These are phyloP conservation scores for Amanita rimosa DNA, from an alignment of 768 basidiomycete species.

Conservation along the genomic window DNA sequence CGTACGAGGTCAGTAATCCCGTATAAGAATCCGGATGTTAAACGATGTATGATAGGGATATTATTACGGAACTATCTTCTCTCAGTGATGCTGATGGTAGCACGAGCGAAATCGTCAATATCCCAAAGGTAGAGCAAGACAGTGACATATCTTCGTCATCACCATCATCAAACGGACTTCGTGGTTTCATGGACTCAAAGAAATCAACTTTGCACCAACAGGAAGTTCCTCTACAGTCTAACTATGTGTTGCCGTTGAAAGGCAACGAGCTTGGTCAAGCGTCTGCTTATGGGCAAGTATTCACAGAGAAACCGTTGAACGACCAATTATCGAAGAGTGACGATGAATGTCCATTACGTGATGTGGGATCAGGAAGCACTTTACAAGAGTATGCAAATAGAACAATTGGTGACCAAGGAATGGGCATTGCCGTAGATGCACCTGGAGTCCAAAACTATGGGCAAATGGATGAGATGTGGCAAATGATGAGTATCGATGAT, in stretches of 20 bases:
- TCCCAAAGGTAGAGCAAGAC: not conserved
- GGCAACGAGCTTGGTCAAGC: slow-evolving; percentile 37
- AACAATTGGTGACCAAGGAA: too few species aligned
- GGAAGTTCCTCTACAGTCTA: slow-evolving; percentile 2
- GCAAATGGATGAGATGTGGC: slow-evolving; percentile 13
- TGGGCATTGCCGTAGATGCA: not conserved
- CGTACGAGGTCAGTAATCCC: slow-evolving; percentile 21
- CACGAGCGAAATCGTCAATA: not conserved
- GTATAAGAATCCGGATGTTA: not conserved
- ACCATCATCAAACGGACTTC: not conserved
- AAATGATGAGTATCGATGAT: slow-evolving; percentile 33
- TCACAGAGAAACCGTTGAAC: too few species aligned
- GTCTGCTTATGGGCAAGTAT: too few species aligned
- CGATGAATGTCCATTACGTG: too few species aligned
- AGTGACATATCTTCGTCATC: not conserved
- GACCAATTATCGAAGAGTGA: too few species aligned
- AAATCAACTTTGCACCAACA: not conserved
- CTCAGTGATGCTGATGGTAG: slow-evolving; percentile 17
- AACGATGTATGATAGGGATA: slow-evolving; percentile 16
- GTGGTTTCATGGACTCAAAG: not conserved
- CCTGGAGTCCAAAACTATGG: slow-evolving; percentile 7
- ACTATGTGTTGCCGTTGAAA: slow-evolving; percentile 39
- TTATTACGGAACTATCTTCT: slow-evolving; percentile 24
- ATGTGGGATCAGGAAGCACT: too few species aligned
- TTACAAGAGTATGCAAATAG: too few species aligned